These are phyloP conservation scores for Micractinium conductrix DNA, from an alignment of 139 green algal species.

Conservation along the genomic window DNA sequence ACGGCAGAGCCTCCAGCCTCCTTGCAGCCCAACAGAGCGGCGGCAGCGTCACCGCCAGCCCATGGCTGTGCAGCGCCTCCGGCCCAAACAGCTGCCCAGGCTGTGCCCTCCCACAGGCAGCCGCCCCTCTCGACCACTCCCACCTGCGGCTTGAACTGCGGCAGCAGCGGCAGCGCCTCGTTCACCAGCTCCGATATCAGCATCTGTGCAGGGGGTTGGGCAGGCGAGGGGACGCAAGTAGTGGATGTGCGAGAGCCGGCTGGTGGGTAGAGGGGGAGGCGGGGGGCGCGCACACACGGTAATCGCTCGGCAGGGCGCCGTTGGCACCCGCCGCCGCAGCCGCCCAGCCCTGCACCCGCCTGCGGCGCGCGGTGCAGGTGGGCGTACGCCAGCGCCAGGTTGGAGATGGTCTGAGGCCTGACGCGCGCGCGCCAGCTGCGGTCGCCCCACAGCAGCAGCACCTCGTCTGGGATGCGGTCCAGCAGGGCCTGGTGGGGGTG, in stretches of 20 bases:
- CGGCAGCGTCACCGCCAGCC: too few relatives aligned
- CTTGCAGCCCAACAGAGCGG: too few relatives aligned
- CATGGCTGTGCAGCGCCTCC: too few relatives aligned
- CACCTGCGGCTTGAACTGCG: constrained; percentile 50
- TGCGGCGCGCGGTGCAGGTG: constrained; percentile 47
- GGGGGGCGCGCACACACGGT: not conserved
- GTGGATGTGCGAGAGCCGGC: not conserved
- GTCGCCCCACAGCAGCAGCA: constrained; percentile 28
- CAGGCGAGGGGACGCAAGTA: not conserved
- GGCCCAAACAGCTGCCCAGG: too few relatives aligned
- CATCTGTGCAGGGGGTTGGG: not conserved
- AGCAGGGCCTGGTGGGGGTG: constrained; percentile 47
- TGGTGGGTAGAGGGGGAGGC: too few relatives aligned
- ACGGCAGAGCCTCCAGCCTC: too few relatives aligned
- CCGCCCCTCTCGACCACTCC: too few relatives aligned
- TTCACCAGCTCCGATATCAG: constrained; percentile 36
- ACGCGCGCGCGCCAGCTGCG: constrained; percentile 40
- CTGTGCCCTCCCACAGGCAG: too few relatives aligned
- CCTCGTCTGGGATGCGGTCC: constrained; percentile 40
- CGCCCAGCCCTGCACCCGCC: too few relatives aligned
- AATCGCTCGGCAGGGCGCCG: too few relatives aligned
- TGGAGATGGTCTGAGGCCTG: constrained; percentile 56
- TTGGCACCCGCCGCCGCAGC: too few relatives aligned
- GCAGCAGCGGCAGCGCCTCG: constrained; percentile 36
- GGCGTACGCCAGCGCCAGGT: constrained; percentile 59